Evolutionary conservation across 2,329 filamentous ascomycete genomes (phyloP).

Genomic region (Didymella arachidicola): DNA sequence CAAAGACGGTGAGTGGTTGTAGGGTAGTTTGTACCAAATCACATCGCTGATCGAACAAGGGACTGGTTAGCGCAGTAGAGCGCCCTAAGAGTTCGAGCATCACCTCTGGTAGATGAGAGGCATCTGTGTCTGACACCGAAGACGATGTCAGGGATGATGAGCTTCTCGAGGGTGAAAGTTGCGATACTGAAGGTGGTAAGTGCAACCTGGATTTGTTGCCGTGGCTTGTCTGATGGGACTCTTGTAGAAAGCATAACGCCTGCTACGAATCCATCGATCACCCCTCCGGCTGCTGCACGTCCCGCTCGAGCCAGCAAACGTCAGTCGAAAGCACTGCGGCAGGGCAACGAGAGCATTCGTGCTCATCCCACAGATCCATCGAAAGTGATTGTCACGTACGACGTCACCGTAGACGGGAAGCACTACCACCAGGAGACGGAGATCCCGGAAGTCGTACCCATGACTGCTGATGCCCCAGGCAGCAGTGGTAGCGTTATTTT

Average conservation of each 20-base stretch:
- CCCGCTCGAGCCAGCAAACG: neutral
- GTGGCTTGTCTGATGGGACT: neutral
- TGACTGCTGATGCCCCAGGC: neutral
- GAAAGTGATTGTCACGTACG: conserved; percentile 4
- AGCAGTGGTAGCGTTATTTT: conserved; percentile 1
- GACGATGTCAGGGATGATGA: neutral
- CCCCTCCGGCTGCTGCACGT: neutral
- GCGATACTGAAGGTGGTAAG: neutral
- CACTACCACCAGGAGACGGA: conserved; percentile 1
- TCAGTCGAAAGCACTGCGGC: neutral
- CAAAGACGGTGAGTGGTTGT: conserved; percentile 3
- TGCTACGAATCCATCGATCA: neutral
- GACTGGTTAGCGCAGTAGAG: neutral
- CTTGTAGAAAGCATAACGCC: neutral
- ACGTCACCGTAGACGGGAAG: neutral
- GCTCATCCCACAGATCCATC: conserved; percentile 2
- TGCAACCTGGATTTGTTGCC: neutral
- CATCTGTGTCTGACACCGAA: neutral
- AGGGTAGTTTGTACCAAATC: neutral
- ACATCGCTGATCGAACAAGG: neutral
- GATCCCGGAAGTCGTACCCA: neutral
- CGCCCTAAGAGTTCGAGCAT: neutral
- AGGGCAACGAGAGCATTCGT: conserved; percentile 1
- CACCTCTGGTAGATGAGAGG: neutral
- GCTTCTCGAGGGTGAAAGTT: neutral